Evolutionary conservation across 1,284 basidiomycete genomes (phyloP).

Genomic region (Entoloma clypeatum): DNA sequence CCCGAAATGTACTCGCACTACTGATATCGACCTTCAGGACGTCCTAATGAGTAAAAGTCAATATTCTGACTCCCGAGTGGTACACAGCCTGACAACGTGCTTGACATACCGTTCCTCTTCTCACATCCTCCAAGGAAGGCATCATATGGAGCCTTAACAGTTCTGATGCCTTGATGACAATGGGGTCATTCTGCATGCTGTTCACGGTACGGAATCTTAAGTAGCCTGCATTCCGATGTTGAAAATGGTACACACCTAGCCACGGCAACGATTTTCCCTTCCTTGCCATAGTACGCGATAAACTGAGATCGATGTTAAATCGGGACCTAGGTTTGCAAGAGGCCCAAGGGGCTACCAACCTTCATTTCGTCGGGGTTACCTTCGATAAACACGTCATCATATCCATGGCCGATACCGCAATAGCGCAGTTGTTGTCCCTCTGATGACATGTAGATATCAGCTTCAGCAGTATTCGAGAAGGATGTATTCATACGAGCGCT

Average conservation of each 20-base stretch:
- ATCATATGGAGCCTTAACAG: constrained; percentile 77
- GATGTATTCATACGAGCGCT: constrained; percentile 57
- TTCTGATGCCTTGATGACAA: constrained; percentile 80
- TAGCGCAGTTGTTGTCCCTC: constrained; percentile 66
- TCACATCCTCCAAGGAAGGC: constrained; percentile 77
- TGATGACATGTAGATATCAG: constrained; percentile 14
- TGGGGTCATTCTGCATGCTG: constrained; percentile 81
- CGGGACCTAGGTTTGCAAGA: constrained; percentile 4
- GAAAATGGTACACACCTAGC: constrained; percentile 47
- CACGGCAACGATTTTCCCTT: constrained; percentile 76
- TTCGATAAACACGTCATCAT: constrained; percentile 74
- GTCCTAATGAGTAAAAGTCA: constrained; percentile 29
- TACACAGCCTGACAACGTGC: no score
- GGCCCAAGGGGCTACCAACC: constrained; percentile 35
- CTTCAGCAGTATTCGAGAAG: background rate
- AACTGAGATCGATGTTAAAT: constrained; percentile 45
- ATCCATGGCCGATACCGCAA: constrained; percentile 66
- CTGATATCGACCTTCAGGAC: constrained; percentile 41
- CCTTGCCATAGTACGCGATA: constrained; percentile 82
- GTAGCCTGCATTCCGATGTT: background rate
- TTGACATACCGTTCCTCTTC: constrained; percentile 50
- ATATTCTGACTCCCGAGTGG: background rate
- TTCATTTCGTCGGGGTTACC: constrained; percentile 80
- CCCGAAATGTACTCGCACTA: constrained; percentile 18
- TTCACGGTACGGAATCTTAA: constrained; percentile 1